These are phyloP conservation scores for Huntiella abstrusa DNA, from an alignment of 2,329 filamentous ascomycete genomes.

Conservation along the genomic window DNA sequence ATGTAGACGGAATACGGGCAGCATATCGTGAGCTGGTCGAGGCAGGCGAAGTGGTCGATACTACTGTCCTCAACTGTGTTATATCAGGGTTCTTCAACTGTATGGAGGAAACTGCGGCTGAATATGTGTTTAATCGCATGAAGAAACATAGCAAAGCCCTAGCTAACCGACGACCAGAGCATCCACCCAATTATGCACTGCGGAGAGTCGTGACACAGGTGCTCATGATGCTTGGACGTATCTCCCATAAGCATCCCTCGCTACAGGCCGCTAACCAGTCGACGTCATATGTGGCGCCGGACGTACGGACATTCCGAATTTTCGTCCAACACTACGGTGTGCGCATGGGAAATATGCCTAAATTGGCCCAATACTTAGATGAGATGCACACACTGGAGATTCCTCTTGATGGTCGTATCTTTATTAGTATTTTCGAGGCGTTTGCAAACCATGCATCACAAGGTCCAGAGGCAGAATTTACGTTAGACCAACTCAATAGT, in stretches of 20 bases:
- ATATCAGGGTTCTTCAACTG: constrained; percentile 60
- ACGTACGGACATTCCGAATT: constrained; percentile 62
- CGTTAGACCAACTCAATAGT: constrained; percentile 42
- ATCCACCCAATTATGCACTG: constrained; percentile 25
- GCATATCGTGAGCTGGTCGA: constrained; percentile 73
- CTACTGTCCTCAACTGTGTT: constrained; percentile 68
- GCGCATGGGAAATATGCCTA: constrained; percentile 49
- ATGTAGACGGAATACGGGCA: constrained; percentile 54
- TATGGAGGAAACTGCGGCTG: constrained; percentile 57
- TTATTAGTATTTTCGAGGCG: constrained; percentile 63
- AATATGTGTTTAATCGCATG: constrained; percentile 72
- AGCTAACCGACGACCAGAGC: constrained; percentile 10
- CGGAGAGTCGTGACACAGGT: constrained; percentile 32
- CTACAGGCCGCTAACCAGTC: constrained; percentile 14
- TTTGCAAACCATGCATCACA: constrained; percentile 44
- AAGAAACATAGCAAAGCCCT: constrained; percentile 34
- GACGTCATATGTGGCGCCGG: constrained; percentile 43
- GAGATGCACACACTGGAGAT: constrained; percentile 62
- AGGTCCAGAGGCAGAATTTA: constrained; percentile 43
- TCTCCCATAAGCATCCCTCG: constrained; percentile 24
- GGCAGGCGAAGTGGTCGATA: constrained; percentile 74
- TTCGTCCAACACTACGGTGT: constrained; percentile 58
- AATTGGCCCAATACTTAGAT: constrained; percentile 50
- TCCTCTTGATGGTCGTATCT: constrained; percentile 56
- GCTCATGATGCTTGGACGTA: constrained; percentile 36